Evolutionary conservation across 73 alveolate genomes (phyloP).

Genomic region (Tetrahymena elliotti): DNA sequence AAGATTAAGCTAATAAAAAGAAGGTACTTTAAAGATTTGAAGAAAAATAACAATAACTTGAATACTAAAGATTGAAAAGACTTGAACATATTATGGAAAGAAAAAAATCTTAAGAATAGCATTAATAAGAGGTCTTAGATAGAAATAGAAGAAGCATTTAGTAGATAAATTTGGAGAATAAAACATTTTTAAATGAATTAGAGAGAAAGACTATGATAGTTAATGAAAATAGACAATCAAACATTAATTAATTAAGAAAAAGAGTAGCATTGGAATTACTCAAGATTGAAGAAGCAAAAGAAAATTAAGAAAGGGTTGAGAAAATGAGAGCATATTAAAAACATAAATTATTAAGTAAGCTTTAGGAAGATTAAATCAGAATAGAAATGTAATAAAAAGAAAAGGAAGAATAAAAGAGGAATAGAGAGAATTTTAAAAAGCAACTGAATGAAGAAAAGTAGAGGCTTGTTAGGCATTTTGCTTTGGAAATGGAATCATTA

Average conservation of each 20-base stretch:
- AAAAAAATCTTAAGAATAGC: neutral
- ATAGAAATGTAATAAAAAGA: neutral
- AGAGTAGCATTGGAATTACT: neutral
- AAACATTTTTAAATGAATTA: neutral
- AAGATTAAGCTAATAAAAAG: neutral
- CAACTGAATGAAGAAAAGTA: neutral
- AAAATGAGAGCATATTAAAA: neutral
- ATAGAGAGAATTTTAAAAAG: neutral
- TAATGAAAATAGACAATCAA: neutral
- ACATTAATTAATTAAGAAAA: neutral
- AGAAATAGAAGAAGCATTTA: neutral
- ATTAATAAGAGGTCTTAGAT: neutral
- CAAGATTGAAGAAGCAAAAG: neutral
- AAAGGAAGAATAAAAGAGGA: neutral
- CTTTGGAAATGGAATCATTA: neutral
- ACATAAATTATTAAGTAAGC: neutral
- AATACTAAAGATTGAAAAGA: neutral
- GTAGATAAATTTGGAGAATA: neutral
- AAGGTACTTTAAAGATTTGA: neutral
- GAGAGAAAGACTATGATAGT: neutral
- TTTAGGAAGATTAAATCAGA: neutral
- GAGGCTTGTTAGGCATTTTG: neutral
- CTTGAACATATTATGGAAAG: neutral
- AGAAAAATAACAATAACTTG: neutral
- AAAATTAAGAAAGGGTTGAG: neutral